Conservation (phyloP, 2,329 filamentous ascomycete species). For the Metarhizium album region DNA sequence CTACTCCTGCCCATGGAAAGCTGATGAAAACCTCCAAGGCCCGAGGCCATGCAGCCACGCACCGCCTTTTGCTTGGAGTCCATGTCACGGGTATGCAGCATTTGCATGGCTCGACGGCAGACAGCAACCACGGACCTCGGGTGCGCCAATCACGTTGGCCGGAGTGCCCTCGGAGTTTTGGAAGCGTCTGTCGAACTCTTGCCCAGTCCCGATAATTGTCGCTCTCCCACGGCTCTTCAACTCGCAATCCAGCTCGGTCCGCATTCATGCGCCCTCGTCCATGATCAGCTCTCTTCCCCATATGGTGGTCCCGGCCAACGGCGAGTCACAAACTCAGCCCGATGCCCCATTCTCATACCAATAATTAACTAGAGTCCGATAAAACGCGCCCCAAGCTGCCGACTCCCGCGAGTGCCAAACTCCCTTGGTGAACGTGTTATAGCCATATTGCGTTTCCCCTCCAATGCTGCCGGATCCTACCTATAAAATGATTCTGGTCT, state of each 20-base stretch:
- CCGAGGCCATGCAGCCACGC: not conserved
- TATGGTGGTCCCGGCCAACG: not conserved
- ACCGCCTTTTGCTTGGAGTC: not conserved
- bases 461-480: not conserved
- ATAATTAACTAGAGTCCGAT: not conserved
- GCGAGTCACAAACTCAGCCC: not conserved
- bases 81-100: not conserved
- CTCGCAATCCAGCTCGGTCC: not conserved
- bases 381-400: not conserved
- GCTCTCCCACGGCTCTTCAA: not conserved
- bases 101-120: not conserved
- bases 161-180: not conserved
- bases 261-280: not conserved
- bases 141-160: not conserved
- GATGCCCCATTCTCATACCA: not conserved
- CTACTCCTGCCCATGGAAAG: not conserved
- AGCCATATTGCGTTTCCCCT: not conserved
- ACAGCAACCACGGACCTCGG: not conserved
- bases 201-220: not conserved
- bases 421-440: not conserved
- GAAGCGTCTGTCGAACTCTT: not conserved
- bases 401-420: not conserved
- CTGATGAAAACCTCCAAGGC: not conserved
- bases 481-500: not conserved
- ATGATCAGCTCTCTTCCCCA: not conserved